Conservation (phyloP, 768 basidiomycete genomes). For the Candolleomyces aberdarensis region DNA sequence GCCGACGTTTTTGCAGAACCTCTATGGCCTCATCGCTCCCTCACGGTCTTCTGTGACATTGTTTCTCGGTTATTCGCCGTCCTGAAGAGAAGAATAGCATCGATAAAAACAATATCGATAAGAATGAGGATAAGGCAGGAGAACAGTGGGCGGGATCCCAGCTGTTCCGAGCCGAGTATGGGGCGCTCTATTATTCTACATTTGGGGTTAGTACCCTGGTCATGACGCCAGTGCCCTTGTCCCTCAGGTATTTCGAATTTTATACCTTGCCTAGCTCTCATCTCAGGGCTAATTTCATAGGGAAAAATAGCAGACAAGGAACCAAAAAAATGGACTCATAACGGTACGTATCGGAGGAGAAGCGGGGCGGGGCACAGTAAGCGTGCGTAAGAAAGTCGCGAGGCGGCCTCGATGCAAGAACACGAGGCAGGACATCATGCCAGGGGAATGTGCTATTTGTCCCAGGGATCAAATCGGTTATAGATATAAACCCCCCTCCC, state of each 20-base stretch:
- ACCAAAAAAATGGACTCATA: background rate
- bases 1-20: too few species aligned
- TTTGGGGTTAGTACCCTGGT: background rate
- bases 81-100: too few species aligned
- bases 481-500: background rate
- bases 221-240: background rate
- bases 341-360: background rate
- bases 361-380: background rate
- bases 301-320: background rate
- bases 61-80: too few species aligned
- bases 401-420: constrained; percentile 6
- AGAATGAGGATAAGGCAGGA: background rate
- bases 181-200: background rate
- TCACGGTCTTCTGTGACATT: too few species aligned
- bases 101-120: too few species aligned
- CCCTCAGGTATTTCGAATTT: background rate
- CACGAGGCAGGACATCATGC: background rate
- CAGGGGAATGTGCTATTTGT: background rate
- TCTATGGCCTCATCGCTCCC: too few species aligned
- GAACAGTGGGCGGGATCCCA: background rate
- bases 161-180: background rate
- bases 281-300: background rate
- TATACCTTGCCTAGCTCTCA: background rate
- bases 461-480: background rate
- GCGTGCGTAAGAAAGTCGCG: constrained; percentile 1